phyloP scores from a whole-genome alignment of 208 protist genomes.

The Zelonia costaricensis region DNA sequence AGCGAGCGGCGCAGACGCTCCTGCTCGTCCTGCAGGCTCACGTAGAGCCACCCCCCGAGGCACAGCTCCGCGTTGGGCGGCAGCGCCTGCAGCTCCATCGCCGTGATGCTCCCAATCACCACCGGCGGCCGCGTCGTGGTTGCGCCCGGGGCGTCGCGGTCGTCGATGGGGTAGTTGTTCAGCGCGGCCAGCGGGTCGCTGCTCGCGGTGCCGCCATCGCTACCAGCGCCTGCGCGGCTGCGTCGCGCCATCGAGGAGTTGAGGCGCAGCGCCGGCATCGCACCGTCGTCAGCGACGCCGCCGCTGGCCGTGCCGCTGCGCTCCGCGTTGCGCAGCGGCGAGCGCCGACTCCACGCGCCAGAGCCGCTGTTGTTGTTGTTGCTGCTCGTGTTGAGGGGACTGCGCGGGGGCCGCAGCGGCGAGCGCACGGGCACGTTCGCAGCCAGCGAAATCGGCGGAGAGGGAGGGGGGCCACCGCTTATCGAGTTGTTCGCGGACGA shows the following conservation, averaged over 20 bases:
- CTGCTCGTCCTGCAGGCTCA: conserved; percentile 69
- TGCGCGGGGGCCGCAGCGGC: neutral
- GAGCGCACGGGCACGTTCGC: too few species aligned
- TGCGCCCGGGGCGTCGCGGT: conserved; percentile 29
- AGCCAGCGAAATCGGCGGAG: too few species aligned
- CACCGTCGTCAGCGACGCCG: neutral
- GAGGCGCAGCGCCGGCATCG: conserved; percentile 9
- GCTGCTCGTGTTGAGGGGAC: neutral
- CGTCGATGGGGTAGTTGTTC: conserved; percentile 43
- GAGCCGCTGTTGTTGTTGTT: too few species aligned
- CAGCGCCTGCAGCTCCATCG: conserved; percentile 49
- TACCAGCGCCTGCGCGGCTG: too few species aligned
- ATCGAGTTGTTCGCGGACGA: too few species aligned
- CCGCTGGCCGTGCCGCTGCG: neutral
- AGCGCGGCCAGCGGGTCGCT: conserved; percentile 20
- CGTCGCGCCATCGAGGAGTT: neutral
- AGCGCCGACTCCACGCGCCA: too few species aligned
- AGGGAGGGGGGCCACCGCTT: too few species aligned
- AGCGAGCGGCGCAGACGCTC: conserved; percentile 41
- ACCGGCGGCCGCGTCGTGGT: conserved; percentile 35
- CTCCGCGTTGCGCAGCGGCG: too few species aligned
- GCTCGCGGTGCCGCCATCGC: neutral
- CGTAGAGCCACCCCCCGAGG: conserved; percentile 61
- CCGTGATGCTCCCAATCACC: conserved; percentile 56
- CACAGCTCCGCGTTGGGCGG: conserved; percentile 60